Conservation (phyloP, 202 grass and related monocot species). For the Setaria italica region DNA sequence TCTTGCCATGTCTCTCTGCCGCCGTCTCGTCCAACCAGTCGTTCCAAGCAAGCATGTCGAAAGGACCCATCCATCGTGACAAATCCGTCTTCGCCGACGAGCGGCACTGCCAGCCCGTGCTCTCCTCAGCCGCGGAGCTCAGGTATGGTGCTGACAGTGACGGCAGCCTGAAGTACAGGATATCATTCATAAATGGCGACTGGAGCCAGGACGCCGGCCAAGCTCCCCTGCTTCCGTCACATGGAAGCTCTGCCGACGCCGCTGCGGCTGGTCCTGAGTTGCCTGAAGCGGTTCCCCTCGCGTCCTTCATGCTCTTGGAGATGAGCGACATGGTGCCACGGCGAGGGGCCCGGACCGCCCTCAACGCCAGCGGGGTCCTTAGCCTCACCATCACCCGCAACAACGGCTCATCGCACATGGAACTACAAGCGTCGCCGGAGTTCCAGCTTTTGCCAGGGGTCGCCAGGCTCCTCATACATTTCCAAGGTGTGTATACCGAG, state of each 20-base stretch:
- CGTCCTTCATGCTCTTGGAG: slow-evolving; percentile 53
- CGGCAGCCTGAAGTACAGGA: background rate
- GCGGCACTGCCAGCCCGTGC: slow-evolving; percentile 48
- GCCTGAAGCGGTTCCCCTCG: slow-evolving; percentile 43
- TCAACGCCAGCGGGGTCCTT: slow-evolving; percentile 55
- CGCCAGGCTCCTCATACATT: slow-evolving; percentile 50
- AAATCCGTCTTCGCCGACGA: slow-evolving; percentile 46
- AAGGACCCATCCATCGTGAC: slow-evolving; percentile 15
- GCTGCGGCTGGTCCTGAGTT: background rate
- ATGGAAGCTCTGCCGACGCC: slow-evolving; percentile 18
- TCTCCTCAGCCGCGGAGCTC: slow-evolving; percentile 48
- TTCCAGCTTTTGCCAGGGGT: slow-evolving; percentile 50
- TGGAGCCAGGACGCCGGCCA: slow-evolving; percentile 54
- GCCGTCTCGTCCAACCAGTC: background rate
- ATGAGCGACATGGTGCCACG: slow-evolving; percentile 20
- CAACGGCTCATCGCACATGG: slow-evolving; percentile 32
- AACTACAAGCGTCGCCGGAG: slow-evolving; percentile 28
- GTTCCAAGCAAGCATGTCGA: background rate
- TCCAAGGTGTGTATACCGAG: slow-evolving; percentile 69
- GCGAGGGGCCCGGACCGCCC: background rate
- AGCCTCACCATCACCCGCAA: slow-evolving; percentile 30
- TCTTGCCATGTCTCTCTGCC: background rate
- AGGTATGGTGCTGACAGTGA: background rate
- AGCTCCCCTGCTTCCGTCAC: slow-evolving; percentile 59
- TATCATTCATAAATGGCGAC: slow-evolving; percentile 50